Evolutionary conservation across 345 rosid genomes (phyloP).

Genomic region (Microcos paniculata): DNA sequence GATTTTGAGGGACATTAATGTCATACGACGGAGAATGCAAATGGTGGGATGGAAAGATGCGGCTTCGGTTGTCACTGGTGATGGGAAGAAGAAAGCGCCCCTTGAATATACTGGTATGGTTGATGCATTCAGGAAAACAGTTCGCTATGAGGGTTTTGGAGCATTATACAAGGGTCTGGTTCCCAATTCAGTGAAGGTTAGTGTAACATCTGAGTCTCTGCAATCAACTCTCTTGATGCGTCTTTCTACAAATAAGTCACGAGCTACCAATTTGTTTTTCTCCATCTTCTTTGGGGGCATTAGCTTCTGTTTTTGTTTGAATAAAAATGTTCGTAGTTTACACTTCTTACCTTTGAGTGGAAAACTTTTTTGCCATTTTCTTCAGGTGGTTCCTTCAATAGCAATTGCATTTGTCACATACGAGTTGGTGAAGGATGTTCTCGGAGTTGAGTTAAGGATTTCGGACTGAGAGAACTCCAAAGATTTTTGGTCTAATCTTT

Average conservation of each 20-base stretch:
- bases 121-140: constrained; percentile 80
- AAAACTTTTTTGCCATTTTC: not conserved
- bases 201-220: constrained; percentile 12
- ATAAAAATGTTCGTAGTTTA: not conserved
- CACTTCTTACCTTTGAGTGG: not conserved
- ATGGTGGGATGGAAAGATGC: constrained; percentile 95
- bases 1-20: too few species aligned
- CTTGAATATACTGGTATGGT: constrained; percentile 75
- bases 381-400: constrained; percentile 74
- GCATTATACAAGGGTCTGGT: constrained; percentile 88
- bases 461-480: constrained; percentile 42
- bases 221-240: not conserved
- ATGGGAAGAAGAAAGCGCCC: constrained; percentile 53
- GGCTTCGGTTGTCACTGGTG: constrained; percentile 75
- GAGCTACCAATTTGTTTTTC: not conserved
- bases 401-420: constrained; percentile 79
- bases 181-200: constrained; percentile 90
- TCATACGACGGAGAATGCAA: constrained; percentile 83
- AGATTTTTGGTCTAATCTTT: constrained; percentile 1
- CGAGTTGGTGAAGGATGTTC: constrained; percentile 64
- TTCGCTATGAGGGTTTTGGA: constrained; percentile 69
- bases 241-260: not conserved
- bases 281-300: not conserved
- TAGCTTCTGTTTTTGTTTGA: not conserved
- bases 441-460: constrained; percentile 73